A percentile compares a stretch with the other conserved stretches of the same genome.
Conservation (phyloP, 2,329 filamentous ascomycete genomes). For the Fusarium protoensiforme region DNA sequence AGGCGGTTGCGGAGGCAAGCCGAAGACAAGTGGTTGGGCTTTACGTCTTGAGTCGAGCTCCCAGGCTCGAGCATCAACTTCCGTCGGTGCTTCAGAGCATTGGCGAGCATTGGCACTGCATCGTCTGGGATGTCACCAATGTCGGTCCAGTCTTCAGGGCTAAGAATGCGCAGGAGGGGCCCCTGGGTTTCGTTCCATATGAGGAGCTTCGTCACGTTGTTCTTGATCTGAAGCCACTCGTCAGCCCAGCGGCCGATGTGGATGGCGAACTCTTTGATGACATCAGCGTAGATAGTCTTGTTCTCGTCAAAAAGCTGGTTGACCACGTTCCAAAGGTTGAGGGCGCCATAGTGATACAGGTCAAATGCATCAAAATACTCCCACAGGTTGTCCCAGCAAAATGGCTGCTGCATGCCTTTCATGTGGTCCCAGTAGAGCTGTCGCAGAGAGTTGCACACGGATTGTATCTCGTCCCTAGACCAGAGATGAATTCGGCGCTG, state of each 20-base stretch:
- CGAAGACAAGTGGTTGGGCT: constrained; percentile 41
- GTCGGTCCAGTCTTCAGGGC: constrained; percentile 39
- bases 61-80: constrained; percentile 37
- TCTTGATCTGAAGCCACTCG: constrained; percentile 46
- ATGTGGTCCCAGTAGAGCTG: constrained; percentile 50
- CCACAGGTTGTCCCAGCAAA: constrained; percentile 56
- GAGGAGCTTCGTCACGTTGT: constrained; percentile 47
- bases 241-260: constrained; percentile 52
- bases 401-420: constrained; percentile 45
- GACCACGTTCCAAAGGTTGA: constrained; percentile 61
- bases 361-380: constrained; percentile 60
- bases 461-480: constrained; percentile 53
- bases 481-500: constrained; percentile 50
- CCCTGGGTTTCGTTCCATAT: constrained; percentile 43
- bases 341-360: constrained; percentile 58
- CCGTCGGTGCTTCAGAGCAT: constrained; percentile 48
- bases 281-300: constrained; percentile 43
- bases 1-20: constrained; percentile 42
- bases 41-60: constrained; percentile 8
- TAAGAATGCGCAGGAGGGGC: constrained; percentile 44
- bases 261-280: constrained; percentile 38
- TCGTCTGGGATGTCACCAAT: constrained; percentile 47
- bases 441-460: constrained; percentile 52
- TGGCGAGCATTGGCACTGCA: constrained; percentile 44
- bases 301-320: constrained; percentile 56